Evolutionary conservation across 176 grass and related monocot genomes (phyloP).

Genomic region (Panicum miliaceum): DNA sequence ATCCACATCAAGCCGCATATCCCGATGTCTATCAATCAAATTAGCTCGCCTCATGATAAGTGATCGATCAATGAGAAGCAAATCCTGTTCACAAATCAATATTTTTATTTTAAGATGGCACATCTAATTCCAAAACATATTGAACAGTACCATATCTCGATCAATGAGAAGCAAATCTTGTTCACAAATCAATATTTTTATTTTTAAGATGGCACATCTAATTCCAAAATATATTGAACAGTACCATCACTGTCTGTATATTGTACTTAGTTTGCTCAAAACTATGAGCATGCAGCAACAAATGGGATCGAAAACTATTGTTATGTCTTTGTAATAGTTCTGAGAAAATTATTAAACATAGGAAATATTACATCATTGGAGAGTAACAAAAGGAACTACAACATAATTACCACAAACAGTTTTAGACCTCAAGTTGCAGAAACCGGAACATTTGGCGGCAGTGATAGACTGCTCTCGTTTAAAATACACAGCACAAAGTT

Average conservation of each 20-base stretch:
- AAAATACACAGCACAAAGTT: conserved; percentile 13
- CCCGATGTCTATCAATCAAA: conserved; percentile 84
- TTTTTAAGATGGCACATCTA: too few species aligned
- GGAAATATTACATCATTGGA: not conserved
- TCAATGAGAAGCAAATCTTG: too few species aligned
- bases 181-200: too few species aligned
- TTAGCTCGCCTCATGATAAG: conserved; percentile 57
- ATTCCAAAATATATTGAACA: too few species aligned
- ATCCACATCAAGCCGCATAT: conserved; percentile 95
- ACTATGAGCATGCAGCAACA: not conserved
- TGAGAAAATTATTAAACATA: not conserved
- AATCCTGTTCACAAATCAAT: conserved; percentile 55
- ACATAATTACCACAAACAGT: not conserved
- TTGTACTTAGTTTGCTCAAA: not conserved
- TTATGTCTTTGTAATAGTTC: not conserved
- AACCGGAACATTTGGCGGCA: not conserved
- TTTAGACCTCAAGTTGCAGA: not conserved
- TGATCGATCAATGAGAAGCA: conserved; percentile 58
- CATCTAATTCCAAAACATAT: not conserved
- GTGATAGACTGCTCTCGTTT: not conserved
- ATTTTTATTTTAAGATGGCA: conserved; percentile 17
- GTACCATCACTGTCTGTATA: not conserved
- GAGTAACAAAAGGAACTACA: not conserved
- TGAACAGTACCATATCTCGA: too few species aligned
- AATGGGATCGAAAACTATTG: not conserved